These are phyloP conservation scores for Apiospora malaysiana DNA, from an alignment of 2,329 filamentous ascomycete species.

Conservation along the genomic window DNA sequence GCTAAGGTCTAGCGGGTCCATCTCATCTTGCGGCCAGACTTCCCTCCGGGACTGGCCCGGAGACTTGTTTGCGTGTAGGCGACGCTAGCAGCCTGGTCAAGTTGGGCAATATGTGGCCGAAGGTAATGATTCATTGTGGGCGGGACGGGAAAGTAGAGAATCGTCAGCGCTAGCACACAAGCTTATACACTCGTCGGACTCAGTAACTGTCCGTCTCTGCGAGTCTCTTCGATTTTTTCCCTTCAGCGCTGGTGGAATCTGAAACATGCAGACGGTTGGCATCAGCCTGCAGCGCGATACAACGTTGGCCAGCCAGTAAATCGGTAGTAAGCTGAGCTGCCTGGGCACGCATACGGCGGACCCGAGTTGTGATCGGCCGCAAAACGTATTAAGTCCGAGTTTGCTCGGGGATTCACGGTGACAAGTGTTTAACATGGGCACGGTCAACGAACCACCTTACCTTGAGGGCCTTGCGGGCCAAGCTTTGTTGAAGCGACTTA, in stretches of 20 bases:
- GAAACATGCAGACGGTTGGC: not conserved
- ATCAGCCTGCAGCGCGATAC: not conserved
- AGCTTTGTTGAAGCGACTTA: too few relatives aligned
- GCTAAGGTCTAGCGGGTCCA: not conserved
- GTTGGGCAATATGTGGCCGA: not conserved
- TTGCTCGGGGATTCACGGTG: not conserved
- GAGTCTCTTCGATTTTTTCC: not conserved
- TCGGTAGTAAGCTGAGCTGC: not conserved
- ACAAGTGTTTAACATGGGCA: too few relatives aligned
- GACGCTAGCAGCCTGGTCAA: not conserved
- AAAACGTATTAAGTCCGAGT: not conserved
- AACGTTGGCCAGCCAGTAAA: not conserved
- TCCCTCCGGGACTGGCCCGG: not conserved
- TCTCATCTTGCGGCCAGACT: not conserved
- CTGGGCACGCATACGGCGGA: not conserved
- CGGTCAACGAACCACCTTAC: too few relatives aligned
- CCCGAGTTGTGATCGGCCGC: not conserved
- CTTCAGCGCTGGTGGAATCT: not conserved
- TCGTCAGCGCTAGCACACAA: not conserved
- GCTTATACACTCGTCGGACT: not conserved
- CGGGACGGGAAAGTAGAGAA: not conserved
- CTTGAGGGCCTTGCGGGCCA: too few relatives aligned
- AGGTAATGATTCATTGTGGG: not conserved
- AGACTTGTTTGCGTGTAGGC: not conserved
- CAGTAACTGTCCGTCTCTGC: not conserved